Percentiles rank a stretch among this genome's conserved stretches.
Conservation (phyloP, 139 green algal genomes). For the Dunaliella primolecta region DNA sequence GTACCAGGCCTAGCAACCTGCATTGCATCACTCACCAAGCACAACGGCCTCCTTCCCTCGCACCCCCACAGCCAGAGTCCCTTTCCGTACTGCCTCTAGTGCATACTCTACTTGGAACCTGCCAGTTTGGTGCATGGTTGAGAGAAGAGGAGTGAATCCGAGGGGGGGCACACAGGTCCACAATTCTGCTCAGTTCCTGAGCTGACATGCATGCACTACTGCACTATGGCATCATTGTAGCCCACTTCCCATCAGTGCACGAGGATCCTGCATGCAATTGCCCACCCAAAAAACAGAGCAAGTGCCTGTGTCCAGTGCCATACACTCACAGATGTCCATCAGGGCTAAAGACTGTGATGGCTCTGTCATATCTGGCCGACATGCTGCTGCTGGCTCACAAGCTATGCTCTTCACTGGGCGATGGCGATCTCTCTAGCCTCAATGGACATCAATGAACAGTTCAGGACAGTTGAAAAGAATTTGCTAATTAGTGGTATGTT, state of each 20-base stretch:
- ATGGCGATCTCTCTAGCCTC: no score
- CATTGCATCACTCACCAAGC: slow-evolving; percentile 55
- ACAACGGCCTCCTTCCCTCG: slow-evolving; percentile 88
- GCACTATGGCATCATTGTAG: background rate
- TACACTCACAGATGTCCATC: slow-evolving; percentile 85
- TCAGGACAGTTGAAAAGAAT: no score
- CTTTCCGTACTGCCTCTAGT: slow-evolving; percentile 93
- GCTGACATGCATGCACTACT: no score
- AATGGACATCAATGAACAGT: no score
- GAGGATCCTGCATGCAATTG: background rate
- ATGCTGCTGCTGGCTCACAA: slow-evolving; percentile 1
- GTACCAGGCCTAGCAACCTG: background rate
- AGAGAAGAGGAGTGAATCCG: no score
- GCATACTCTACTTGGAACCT: slow-evolving; percentile 97
- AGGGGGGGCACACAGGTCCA: no score
- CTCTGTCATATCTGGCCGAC: slow-evolving; percentile 87
- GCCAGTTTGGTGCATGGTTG: no score
- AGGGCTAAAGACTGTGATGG: slow-evolving; percentile 98
- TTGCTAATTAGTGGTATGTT: no score
- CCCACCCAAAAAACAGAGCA: background rate
- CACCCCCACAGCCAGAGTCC: slow-evolving; percentile 90
- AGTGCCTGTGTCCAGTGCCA: background rate
- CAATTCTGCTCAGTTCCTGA: no score
- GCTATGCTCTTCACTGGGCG: no score
- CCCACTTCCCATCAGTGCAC: background rate